Evolutionary conservation across 331 rosid species (phyloP), one percentile per base, ranked within the genome.

Genomic region (Cydonia oblonga): DNA sequence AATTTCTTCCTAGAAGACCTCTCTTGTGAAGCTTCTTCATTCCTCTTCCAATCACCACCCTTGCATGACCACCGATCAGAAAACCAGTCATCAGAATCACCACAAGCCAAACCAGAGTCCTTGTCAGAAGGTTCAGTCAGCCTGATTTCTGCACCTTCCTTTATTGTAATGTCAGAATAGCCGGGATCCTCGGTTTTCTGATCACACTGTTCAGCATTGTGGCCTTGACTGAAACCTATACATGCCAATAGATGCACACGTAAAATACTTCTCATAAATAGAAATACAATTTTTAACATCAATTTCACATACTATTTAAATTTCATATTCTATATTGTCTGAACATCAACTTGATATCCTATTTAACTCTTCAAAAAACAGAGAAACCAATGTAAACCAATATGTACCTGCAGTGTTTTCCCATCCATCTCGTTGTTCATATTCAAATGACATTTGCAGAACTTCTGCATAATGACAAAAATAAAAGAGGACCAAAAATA

Each of bases 11-110:
- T 84, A 58, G 86, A 79, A 77, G 76, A 81, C 88, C 84, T 84
- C 77, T 90, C 97, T 78, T 79, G 96, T 64, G 82, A 59, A 61
- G 84, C 75, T 69, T 95, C 99, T 25, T 95, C 99, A 32, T 86
- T 91, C 82, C 97, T 90, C 85, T 81, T 90, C 97, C 99, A 95
- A 81, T 95, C 99, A 42, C 99, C 99, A 78, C 99, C 99, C 81
- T 90, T 95, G 91, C 99, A 95, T 62, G 97, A 75, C 99, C 99
- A 95, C 67, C 75, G 85, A 44, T 88, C 82, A 78, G 90, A 88
- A 88, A 84, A 88, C 96, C 90, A 91, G 74, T 95, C 99, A 59
- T 73, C 74, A 69, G 86, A 73, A 56, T 85, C 82, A 42, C 81
- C 87, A 70, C 46, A 58, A 52, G 83, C 67, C 72, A 72, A 38